Base-by-base conservation (phyloP, 805 yeast genomes). In the Cyberlindnera mississippiensis region DNA sequence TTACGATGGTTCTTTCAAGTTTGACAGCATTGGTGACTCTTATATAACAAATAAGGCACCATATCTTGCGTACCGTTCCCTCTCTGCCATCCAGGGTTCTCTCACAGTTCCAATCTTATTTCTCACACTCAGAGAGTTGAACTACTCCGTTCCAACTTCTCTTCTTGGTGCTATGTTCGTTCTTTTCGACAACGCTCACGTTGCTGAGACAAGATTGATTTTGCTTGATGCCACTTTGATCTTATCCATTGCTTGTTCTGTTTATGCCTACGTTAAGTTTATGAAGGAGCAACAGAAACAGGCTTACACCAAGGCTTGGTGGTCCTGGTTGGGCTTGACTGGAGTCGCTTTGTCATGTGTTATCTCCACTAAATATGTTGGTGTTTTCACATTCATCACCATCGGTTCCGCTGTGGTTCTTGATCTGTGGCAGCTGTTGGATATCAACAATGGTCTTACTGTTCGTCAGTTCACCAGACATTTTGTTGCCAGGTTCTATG, bases 281-380 rank as follows among this genome's bases (percentile, higher is more conserved):
- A 80, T 83, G 58, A 78, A 78, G 50, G 69, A 69, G 27, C 81
- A 77, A 59, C 76, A 93, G 57, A 66, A 64, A 37, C 54, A 56
- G 17, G 86, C 98, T 10, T 91, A 87, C 60, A 57, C 85, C 13
- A 52, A 52, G 31, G 49, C 68, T 41, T 93, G 99, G 99, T 86
- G 93, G 81, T 66, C 68, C 37, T 93, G 99, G 99, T 72, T 93
- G 36, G 59, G 72, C 20, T 63, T 77, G 34, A 91, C 98, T 6
- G 99, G 99, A 30, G 69, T 87, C 8, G 72, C 91, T 1, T 73
- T 93, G 44, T 87, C 97, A 0, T 81, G 91, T 60, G 97, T 93
- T 26, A 91, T 93, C 45, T 85, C 96, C 34, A 93, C 97, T 44
- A 93, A 93, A 61, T 90, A 93, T 63, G 96, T 93, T 33, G 99